phyloP scores from a whole-genome alignment of 78 protist species.

The Dictyostelium citrinum region DNA sequence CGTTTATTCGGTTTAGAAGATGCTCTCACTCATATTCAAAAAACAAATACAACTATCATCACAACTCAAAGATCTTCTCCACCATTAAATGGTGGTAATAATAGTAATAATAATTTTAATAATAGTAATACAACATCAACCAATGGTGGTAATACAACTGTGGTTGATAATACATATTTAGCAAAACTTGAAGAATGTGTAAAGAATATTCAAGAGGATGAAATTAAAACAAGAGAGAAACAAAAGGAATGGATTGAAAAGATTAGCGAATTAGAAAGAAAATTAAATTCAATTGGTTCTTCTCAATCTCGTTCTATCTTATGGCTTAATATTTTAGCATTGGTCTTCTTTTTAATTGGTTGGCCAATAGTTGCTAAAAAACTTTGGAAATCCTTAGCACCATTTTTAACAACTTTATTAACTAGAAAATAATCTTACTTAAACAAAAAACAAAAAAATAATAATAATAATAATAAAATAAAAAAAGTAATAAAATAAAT shows the following conservation, averaged over 20 bases:
- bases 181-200: constrained; percentile 53
- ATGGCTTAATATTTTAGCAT: constrained; percentile 49
- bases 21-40: neutral
- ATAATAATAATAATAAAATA: neutral
- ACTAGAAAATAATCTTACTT: neutral
- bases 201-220: constrained; percentile 64
- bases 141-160: neutral
- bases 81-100: neutral
- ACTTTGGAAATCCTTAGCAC: constrained; percentile 5
- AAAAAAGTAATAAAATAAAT: neutral
- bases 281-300: neutral
- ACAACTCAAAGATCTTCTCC: neutral
- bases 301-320: neutral
- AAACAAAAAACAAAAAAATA: neutral
- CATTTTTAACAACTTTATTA: neutral
- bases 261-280: constrained; percentile 32
- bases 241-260: constrained; percentile 44
- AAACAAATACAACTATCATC: neutral
- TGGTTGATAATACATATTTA: constrained; percentile 1
- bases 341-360: constrained; percentile 46
- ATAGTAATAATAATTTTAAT: neutral
- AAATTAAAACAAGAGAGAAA: constrained; percentile 29
- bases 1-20: constrained; percentile 32
- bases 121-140: neutral
- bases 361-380: constrained; percentile 66